Conservation (phyloP, 225 moss, liverwort and hornwort genomes). For the Pseudisothecium myosuroides region DNA sequence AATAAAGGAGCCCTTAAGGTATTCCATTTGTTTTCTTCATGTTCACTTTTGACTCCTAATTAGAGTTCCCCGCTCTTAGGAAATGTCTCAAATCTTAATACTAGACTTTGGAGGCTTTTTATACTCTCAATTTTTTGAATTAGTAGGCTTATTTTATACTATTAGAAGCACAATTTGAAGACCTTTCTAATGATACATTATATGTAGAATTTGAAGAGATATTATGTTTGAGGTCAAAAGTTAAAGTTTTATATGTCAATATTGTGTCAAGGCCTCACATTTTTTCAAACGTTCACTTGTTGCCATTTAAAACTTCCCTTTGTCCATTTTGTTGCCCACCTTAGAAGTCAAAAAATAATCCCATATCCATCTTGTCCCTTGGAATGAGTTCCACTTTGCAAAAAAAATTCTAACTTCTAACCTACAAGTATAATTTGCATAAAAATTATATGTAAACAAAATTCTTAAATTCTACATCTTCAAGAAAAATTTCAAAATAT, state of each 20-base stretch:
- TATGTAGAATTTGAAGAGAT: not conserved
- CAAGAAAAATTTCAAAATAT: not conserved
- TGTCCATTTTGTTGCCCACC: not conserved
- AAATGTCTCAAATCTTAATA: not conserved
- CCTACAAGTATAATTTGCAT: fast-evolving
- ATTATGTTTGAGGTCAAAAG: not conserved
- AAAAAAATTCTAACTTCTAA: not conserved
- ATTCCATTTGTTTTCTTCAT: not conserved
- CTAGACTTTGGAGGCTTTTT: not conserved
- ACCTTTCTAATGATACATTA: not conserved
- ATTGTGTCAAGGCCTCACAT: not conserved
- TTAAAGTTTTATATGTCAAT: not conserved
- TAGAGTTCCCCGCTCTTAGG: fast-evolving
- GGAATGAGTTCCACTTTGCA: fast-evolving
- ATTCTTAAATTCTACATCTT: not conserved
- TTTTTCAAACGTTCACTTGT: fast-evolving
- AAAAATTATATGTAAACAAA: not conserved
- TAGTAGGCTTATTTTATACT: no score
- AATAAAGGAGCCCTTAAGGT: not conserved
- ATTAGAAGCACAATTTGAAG: not conserved
- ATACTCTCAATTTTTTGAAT: not conserved
- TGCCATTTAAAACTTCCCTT: fast-evolving
- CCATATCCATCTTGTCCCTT: fast-evolving
- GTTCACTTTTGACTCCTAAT: fast-evolving
- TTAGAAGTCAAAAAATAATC: not conserved